Conservation (phyloP, 2,329 filamentous ascomycete genomes). For the Aureobasidium leucospermi region DNA sequence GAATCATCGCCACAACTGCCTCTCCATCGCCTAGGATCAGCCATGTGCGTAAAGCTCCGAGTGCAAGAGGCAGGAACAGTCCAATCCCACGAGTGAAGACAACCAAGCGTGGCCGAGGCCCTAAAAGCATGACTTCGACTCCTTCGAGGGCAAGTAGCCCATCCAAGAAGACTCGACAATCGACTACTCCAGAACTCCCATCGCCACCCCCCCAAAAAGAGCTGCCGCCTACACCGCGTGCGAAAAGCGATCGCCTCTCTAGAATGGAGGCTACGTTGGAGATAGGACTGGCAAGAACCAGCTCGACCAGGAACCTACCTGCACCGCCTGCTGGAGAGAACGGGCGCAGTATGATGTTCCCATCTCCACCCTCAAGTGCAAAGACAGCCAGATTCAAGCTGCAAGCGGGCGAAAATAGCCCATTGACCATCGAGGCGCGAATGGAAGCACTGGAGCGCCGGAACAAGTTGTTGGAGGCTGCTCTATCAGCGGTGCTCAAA, state of each 20-base stretch:
- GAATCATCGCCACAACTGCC: conserved; percentile 2
- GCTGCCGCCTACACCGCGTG: conserved; percentile 26
- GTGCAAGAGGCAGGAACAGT: conserved; percentile 3
- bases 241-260: neutral
- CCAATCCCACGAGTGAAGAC: conserved; percentile 6
- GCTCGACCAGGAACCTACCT: conserved; percentile 5
- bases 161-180: conserved; percentile 1
- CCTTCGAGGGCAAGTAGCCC: conserved; percentile 7
- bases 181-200: conserved; percentile 19
- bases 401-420: neutral
- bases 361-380: conserved; percentile 12
- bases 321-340: neutral
- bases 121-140: neutral
- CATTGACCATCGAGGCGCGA: conserved; percentile 24
- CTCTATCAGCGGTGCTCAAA: conserved; percentile 33
- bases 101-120: conserved; percentile 8
- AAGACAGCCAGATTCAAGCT: conserved; percentile 7
- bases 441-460: conserved; percentile 33
- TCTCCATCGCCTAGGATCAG: conserved; percentile 7
- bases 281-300: neutral
- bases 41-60: neutral
- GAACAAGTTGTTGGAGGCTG: conserved; percentile 33
- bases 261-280: neutral
- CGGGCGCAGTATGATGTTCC: conserved; percentile 3
- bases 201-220: conserved; percentile 27